These are phyloP conservation scores for Verruconis gallopava DNA, from an alignment of 2,329 filamentous ascomycete species.

Conservation along the genomic window DNA sequence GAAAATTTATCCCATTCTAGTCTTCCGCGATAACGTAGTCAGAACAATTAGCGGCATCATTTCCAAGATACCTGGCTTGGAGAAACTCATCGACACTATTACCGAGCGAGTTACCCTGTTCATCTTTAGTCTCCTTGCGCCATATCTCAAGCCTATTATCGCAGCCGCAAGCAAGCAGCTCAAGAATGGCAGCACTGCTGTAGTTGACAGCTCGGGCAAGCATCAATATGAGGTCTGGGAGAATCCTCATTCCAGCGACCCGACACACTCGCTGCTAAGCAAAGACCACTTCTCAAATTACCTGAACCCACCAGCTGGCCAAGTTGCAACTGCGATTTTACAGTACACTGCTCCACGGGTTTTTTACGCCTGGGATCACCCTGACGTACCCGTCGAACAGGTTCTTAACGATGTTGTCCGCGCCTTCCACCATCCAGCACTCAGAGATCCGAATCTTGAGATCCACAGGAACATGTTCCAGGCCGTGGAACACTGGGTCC, in stretches of 20 bases:
- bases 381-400: slow-evolving; percentile 67
- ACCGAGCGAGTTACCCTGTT: slow-evolving; percentile 88
- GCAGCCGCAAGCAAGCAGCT: slow-evolving; percentile 70
- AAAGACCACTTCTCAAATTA: slow-evolving; percentile 41
- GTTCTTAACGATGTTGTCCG: slow-evolving; percentile 69
- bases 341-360: slow-evolving; percentile 80
- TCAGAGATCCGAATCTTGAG: slow-evolving; percentile 62
- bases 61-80: slow-evolving; percentile 82
- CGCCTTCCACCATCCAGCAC: slow-evolving; percentile 82
- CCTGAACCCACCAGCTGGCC: slow-evolving; percentile 35
- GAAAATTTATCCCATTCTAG: slow-evolving; percentile 86
- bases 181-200: slow-evolving; percentile 70
- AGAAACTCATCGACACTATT: slow-evolving; percentile 83
- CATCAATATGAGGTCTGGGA: slow-evolving; percentile 39
- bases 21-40: slow-evolving; percentile 59
- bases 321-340: slow-evolving; percentile 45
- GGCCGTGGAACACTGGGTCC: slow-evolving; percentile 70
- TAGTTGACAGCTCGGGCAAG: slow-evolving; percentile 40
- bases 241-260: slow-evolving; percentile 33
- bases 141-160: slow-evolving; percentile 87
- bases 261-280: slow-evolving; percentile 38
- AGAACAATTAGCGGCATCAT: slow-evolving; percentile 74
- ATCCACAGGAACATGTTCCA: slow-evolving; percentile 83
- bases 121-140: slow-evolving; percentile 77
- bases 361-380: slow-evolving; percentile 87